These are phyloP conservation scores for Borovskyia barvae DNA, from an alignment of 208 protist genomes.

Conservation along the genomic window DNA sequence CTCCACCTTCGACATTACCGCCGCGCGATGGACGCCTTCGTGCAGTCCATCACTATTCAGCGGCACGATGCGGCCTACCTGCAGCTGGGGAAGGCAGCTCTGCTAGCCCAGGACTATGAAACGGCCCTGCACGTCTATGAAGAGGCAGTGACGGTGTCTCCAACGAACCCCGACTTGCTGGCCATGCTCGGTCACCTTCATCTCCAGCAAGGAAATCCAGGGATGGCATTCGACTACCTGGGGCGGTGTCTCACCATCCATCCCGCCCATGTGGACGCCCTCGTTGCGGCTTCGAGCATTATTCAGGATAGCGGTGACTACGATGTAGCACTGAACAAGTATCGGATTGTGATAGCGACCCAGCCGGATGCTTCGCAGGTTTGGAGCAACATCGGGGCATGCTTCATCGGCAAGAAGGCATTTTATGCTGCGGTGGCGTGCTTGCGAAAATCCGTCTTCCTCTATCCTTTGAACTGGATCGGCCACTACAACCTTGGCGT, in stretches of 20 bases:
- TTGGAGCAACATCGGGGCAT: slow-evolving; percentile 98
- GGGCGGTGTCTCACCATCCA: slow-evolving; percentile 91
- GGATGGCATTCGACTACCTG: slow-evolving; percentile 90
- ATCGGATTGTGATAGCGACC: slow-evolving; percentile 86
- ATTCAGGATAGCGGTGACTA: slow-evolving; percentile 96
- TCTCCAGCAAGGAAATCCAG: slow-evolving; percentile 73
- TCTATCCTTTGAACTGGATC: slow-evolving; percentile 96
- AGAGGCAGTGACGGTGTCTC: slow-evolving; percentile 84
- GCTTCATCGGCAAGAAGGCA: slow-evolving; percentile 95
- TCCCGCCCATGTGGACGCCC: slow-evolving; percentile 85
- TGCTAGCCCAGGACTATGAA: slow-evolving; percentile 55
- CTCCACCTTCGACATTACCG: slow-evolving; percentile 75
- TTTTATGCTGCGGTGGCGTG: slow-evolving; percentile 93
- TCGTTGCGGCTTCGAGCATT: slow-evolving; percentile 93
- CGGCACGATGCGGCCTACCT: slow-evolving; percentile 90
- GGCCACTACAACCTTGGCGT: slow-evolving; percentile 95
- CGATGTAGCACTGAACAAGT: slow-evolving; percentile 96
- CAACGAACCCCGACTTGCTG: slow-evolving; percentile 93
- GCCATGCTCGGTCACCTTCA: slow-evolving; percentile 91
- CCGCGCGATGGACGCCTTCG: slow-evolving; percentile 75
- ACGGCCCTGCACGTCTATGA: slow-evolving; percentile 77
- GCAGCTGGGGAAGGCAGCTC: slow-evolving; percentile 87
- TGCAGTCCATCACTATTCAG: slow-evolving; percentile 81
- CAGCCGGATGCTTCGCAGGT: slow-evolving; percentile 92
- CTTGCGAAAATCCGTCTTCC: slow-evolving; percentile 92